Evolutionary conservation across 441 rosid genomes (phyloP).

Genomic region (Euphorbia celastroides): DNA sequence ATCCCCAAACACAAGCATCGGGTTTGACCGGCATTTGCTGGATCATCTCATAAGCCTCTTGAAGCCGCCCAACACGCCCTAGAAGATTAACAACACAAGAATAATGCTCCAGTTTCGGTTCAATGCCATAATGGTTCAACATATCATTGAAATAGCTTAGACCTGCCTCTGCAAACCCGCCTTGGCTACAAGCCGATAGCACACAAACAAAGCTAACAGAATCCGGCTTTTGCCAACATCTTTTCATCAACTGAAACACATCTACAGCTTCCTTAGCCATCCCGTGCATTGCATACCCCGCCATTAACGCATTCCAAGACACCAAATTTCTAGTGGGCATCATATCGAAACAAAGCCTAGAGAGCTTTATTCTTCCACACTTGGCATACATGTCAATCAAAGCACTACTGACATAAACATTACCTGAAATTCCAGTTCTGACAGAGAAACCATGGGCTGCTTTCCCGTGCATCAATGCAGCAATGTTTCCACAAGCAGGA

Average conservation of each 20-base stretch:
- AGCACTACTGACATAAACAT: slow-evolving; percentile 45
- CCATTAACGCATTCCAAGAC: slow-evolving; percentile 56
- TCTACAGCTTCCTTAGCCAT: slow-evolving; percentile 41
- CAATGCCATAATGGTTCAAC: slow-evolving; percentile 38
- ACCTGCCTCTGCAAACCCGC: slow-evolving; percentile 43
- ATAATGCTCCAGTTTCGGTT: slow-evolving; percentile 53
- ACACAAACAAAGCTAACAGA: slow-evolving; percentile 44
- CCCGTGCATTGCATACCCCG: slow-evolving; percentile 61
- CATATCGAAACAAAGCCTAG: slow-evolving; percentile 40
- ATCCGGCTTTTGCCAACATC: slow-evolving; percentile 40
- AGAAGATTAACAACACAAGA: slow-evolving; percentile 57
- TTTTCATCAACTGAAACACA: slow-evolving; percentile 40
- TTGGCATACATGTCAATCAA: slow-evolving; percentile 28
- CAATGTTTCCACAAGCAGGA: slow-evolving; percentile 62
- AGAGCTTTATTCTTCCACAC: slow-evolving; percentile 40
- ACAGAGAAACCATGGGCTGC: slow-evolving; percentile 34
- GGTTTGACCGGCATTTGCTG: neutral
- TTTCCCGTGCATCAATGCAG: slow-evolving; percentile 51
- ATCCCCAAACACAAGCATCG: neutral
- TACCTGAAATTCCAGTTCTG: neutral
- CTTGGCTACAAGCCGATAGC: slow-evolving; percentile 54
- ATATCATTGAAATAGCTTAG: slow-evolving; percentile 34
- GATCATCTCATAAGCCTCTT: slow-evolving; percentile 32
- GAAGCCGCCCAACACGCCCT: slow-evolving; percentile 18
- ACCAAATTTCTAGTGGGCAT: slow-evolving; percentile 47